Evolutionary conservation across 768 basidiomycete species (phyloP).

Genomic region (Mycena pura): DNA sequence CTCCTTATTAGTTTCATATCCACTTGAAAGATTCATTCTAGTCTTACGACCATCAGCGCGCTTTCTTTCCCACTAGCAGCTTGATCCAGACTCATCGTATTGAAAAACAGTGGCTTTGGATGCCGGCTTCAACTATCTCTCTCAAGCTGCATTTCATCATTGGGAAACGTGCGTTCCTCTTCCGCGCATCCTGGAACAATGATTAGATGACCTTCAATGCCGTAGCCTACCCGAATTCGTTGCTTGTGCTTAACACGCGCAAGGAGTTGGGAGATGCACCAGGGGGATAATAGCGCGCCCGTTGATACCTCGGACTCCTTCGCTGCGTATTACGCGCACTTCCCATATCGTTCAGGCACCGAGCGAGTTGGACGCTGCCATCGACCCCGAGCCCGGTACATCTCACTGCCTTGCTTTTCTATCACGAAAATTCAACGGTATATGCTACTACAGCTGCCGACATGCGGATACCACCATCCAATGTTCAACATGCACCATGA

Average conservation of each 20-base stretch:
- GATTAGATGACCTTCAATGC: not conserved
- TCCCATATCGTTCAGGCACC: too few relatives aligned
- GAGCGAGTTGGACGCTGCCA: too few relatives aligned
- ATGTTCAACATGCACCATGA: too few relatives aligned
- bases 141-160: not conserved
- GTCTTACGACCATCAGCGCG: not conserved
- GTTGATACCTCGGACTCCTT: not conserved
- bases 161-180: not conserved
- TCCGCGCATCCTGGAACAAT: not conserved
- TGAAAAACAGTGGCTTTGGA: not conserved
- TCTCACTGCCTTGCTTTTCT: too few relatives aligned
- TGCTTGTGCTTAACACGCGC: slow-evolving; percentile 2
- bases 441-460: too few relatives aligned
- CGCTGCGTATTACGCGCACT: slow-evolving; percentile 1
- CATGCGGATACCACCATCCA: too few relatives aligned
- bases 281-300: not conserved
- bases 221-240: not conserved
- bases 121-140: not conserved
- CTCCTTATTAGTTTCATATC: too few relatives aligned
- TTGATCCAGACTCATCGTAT: not conserved
- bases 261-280: slow-evolving; percentile 10
- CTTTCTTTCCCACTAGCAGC: not conserved
- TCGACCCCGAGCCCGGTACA: too few relatives aligned
- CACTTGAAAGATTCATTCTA: not conserved
- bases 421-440: too few relatives aligned